Conservation (phyloP, 352 stramenopile genomes). For the Detonula confervacea region DNA sequence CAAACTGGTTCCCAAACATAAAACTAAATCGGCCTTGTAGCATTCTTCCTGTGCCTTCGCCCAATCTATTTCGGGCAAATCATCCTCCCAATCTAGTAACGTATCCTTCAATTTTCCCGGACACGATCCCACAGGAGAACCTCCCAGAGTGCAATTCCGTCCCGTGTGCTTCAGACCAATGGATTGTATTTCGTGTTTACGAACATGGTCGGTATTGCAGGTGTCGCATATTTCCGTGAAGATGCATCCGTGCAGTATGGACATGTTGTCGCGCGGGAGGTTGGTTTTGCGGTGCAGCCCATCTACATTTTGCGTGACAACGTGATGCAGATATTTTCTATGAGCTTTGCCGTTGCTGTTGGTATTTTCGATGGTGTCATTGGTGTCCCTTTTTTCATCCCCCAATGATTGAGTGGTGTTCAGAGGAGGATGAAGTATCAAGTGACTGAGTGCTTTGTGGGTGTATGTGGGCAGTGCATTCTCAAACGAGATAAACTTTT, state of each 20-base stretch:
- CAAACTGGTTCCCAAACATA: conserved; percentile 85
- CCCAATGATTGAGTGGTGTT: conserved; percentile 14
- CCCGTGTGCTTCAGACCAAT: conserved; percentile 84
- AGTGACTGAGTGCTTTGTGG: conserved; percentile 70
- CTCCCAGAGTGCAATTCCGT: conserved; percentile 57
- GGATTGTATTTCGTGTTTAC: conserved; percentile 25
- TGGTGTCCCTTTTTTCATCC: too few species aligned
- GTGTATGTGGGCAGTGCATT: conserved; percentile 73
- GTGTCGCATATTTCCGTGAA: conserved; percentile 84
- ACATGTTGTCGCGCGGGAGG: conserved; percentile 65
- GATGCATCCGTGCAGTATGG: conserved; percentile 81
- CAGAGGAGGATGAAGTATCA: conserved; percentile 45
- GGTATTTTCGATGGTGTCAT: too few species aligned
- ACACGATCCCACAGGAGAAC: conserved; percentile 26
- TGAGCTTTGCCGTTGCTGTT: conserved; percentile 7
- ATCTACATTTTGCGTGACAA: conserved; percentile 87
- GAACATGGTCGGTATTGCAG: conserved; percentile 64
- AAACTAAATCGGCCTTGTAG: conserved; percentile 70
- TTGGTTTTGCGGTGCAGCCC: conserved; percentile 82
- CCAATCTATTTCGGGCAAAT: conserved; percentile 78
- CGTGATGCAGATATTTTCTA: conserved; percentile 42
- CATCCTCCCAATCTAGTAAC: conserved; percentile 86
- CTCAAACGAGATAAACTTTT: conserved; percentile 55
- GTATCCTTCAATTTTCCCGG: conserved; percentile 77
- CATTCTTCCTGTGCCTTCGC: conserved; percentile 61